phyloP scores from a whole-genome alignment of 2,329 filamentous ascomycete genomes.

The Fusarium neocosmosporiellum region DNA sequence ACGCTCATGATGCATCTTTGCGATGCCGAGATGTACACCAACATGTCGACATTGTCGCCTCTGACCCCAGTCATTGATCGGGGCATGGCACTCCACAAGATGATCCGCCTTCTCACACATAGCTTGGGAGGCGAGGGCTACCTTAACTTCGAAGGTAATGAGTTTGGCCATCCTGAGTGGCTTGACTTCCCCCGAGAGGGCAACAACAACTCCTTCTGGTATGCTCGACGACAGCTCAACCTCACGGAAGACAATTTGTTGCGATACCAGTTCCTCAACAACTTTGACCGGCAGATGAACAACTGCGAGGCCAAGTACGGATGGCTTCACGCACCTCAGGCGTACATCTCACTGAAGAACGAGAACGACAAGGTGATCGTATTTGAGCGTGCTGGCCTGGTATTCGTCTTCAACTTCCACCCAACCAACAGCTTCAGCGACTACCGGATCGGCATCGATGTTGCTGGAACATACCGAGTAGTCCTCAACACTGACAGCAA shows the following conservation, averaged over 20 bases:
- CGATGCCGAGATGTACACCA: constrained; percentile 95
- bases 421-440: constrained; percentile 86
- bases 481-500: constrained; percentile 84
- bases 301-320: constrained; percentile 86
- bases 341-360: constrained; percentile 93
- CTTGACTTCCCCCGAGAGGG: constrained; percentile 96
- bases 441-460: constrained; percentile 90
- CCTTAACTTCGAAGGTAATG: constrained; percentile 98
- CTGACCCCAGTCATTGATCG: constrained; percentile 90
- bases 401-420: constrained; percentile 98
- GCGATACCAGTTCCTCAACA: constrained; percentile 90
- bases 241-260: constrained; percentile 86
- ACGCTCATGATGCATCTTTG: constrained; percentile 98
- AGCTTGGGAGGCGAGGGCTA: constrained; percentile 94
- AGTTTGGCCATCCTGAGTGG: constrained; percentile 99
- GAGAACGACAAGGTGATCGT: constrained; percentile 94
- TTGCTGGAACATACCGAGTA: constrained; percentile 85
- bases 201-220: constrained; percentile 94
- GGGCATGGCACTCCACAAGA: constrained; percentile 93
- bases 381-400: constrained; percentile 88
- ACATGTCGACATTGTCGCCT: constrained; percentile 91
- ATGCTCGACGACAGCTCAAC: constrained; percentile 93
- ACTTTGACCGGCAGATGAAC: constrained; percentile 95
- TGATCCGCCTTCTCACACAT: constrained; percentile 96
- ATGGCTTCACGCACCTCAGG: constrained; percentile 88